Conservation (phyloP, 225 moss, liverwort and hornwort species). For the Takakia lepidozioides region DNA sequence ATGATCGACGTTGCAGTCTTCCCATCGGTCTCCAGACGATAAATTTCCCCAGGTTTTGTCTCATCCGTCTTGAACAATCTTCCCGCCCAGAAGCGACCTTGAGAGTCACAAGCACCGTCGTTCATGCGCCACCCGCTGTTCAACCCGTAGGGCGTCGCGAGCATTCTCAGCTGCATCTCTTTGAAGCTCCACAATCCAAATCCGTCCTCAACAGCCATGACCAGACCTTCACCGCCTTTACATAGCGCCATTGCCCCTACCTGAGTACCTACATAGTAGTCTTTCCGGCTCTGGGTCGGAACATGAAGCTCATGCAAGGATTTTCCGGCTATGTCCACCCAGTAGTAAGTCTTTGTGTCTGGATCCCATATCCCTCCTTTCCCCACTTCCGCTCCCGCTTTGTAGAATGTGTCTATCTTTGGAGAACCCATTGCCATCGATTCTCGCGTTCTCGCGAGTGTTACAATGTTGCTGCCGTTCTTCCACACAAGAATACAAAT, state of each 20-base stretch:
- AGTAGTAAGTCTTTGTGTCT: slow-evolving; percentile 41
- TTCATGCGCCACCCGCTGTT: slow-evolving; percentile 88
- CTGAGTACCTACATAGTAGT: slow-evolving; percentile 44
- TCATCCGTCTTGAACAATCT: slow-evolving; percentile 69
- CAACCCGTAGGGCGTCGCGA: slow-evolving; percentile 63
- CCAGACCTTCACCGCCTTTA: slow-evolving; percentile 48
- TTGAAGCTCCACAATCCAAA: slow-evolving; percentile 73
- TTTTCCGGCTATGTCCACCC: slow-evolving; percentile 43
- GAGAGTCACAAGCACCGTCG: slow-evolving; percentile 80
- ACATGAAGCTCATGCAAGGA: slow-evolving; percentile 31
- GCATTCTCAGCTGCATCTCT: slow-evolving; percentile 46
- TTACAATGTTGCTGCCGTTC: no score
- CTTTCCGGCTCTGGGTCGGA: slow-evolving; percentile 21
- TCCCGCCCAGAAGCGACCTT: slow-evolving; percentile 86
- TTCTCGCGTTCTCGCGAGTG: no score
- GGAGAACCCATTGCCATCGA: no score
- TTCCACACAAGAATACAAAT: no score
- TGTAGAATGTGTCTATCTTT: slow-evolving; percentile 25
- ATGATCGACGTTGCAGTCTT: slow-evolving; percentile 67
- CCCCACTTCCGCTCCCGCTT: slow-evolving; percentile 46
- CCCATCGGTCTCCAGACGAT: slow-evolving; percentile 72
- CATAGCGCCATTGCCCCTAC: slow-evolving; percentile 80
- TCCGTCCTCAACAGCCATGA: slow-evolving; percentile 72
- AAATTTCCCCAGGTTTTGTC: slow-evolving; percentile 70
- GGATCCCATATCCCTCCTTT: slow-evolving; percentile 94